These are phyloP conservation scores for Paramecium pentaurelia DNA, from an alignment of 73 alveolate genomes.

Conservation along the genomic window DNA sequence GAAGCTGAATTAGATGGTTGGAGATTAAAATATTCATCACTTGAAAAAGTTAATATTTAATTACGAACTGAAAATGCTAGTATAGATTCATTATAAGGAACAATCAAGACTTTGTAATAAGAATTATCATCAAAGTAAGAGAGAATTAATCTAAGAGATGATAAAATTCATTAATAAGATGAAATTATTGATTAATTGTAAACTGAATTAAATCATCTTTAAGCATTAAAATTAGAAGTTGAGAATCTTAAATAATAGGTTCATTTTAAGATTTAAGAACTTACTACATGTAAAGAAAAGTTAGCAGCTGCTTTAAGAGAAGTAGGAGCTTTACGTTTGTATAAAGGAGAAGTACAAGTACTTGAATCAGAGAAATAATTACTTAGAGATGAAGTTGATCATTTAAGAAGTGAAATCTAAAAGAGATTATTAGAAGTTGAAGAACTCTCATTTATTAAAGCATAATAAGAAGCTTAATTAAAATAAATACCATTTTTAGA, in stretches of 20 bases:
- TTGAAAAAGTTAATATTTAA: background rate
- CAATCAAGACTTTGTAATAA: background rate
- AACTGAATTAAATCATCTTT: background rate
- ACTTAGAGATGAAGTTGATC: conserved; percentile 4
- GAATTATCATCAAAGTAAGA: background rate
- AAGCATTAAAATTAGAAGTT: background rate
- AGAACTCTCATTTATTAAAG: background rate
- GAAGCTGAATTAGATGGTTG: conserved; percentile 33
- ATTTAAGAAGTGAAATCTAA: background rate
- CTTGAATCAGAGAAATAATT: background rate
- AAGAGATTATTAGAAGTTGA: background rate
- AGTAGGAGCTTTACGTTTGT: background rate
- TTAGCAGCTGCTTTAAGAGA: conserved; percentile 1
- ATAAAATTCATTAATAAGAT: background rate
- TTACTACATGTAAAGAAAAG: background rate
- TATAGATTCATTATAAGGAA: background rate
- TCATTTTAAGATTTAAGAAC: background rate
- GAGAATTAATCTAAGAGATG: background rate
- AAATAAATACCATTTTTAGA: conserved; percentile 13
- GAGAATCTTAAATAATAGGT: background rate
- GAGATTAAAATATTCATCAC: background rate
- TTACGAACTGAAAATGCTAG: background rate
- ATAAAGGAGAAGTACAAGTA: background rate
- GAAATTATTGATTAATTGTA: background rate
- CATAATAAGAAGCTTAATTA: conserved; percentile 9